Evolutionary conservation across 2,329 filamentous ascomycete genomes (phyloP).

Genomic region (Exophiala viscosa): DNA sequence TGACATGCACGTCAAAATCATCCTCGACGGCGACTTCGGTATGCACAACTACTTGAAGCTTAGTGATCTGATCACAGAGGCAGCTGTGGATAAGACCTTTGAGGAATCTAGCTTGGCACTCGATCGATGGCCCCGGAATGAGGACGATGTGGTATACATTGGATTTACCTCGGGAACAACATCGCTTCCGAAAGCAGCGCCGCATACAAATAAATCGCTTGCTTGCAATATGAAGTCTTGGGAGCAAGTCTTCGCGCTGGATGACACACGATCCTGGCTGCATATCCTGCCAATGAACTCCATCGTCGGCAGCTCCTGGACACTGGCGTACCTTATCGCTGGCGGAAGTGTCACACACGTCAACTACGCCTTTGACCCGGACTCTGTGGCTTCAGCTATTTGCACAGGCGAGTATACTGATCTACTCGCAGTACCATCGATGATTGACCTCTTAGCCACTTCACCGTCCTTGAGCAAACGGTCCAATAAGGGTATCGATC

Average conservation of each 20-base stretch:
- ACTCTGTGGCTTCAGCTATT: constrained; percentile 1
- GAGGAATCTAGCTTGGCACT: background rate
- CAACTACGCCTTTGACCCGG: background rate
- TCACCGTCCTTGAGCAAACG: background rate
- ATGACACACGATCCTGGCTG: constrained; percentile 2
- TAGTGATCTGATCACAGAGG: background rate
- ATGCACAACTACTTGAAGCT: background rate
- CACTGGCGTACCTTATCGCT: constrained; percentile 7
- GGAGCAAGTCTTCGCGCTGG: constrained; percentile 2
- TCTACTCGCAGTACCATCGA: constrained; percentile 7
- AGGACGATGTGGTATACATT: constrained; percentile 10
- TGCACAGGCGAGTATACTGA: constrained; percentile 6
- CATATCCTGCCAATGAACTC: constrained; percentile 15
- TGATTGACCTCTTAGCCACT: constrained; percentile 6
- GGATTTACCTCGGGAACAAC: constrained; percentile 11
- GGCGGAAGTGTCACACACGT: constrained; percentile 12
- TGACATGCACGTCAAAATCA: constrained; percentile 7
- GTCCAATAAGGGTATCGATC: background rate
- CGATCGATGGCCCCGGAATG: background rate
- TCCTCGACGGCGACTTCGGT: background rate
- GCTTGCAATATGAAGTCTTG: constrained; percentile 6
- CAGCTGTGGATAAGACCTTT: background rate
- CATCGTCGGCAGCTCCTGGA: constrained; percentile 12
- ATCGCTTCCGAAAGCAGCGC: constrained; percentile 8
- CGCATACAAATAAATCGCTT: constrained; percentile 7